These are phyloP conservation scores for Boletus reticulatus DNA, from an alignment of 768 basidiomycete genomes.

Conservation along the genomic window DNA sequence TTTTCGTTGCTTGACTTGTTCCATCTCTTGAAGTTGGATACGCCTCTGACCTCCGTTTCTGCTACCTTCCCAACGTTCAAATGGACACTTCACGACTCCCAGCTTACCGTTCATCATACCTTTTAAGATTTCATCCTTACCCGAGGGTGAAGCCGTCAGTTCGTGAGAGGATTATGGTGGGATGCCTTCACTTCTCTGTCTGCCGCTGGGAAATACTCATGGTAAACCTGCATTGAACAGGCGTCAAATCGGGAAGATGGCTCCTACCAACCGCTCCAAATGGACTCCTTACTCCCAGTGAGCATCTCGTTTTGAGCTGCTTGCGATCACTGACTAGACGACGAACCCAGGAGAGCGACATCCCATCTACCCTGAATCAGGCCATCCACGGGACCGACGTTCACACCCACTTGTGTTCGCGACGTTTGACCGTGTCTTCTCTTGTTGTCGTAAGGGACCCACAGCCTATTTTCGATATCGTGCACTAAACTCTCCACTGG, in stretches of 20 bases:
- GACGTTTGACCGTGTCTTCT: conserved; percentile 17
- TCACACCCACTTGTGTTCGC: conserved; percentile 2
- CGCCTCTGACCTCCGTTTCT: background rate
- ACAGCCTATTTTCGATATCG: background rate
- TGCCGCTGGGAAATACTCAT: conserved; percentile 10
- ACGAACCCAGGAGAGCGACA: conserved; percentile 9
- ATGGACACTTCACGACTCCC: conserved; percentile 22
- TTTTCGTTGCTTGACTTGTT: conserved; percentile 2
- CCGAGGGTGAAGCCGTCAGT: conserved; percentile 21
- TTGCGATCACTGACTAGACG: background rate
- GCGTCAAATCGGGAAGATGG: background rate
- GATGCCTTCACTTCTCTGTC: conserved; percentile 1
- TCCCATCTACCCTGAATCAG: background rate
- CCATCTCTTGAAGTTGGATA: background rate
- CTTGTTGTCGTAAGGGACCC: conserved; percentile 22
- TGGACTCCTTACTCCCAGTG: background rate
- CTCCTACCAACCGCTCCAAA: background rate
- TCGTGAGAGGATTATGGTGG: conserved; percentile 28
- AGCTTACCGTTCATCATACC: conserved; percentile 28
- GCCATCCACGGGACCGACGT: conserved; percentile 3
- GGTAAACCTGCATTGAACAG: conserved; percentile 7
- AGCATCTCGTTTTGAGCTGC: background rate
- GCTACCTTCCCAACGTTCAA: background rate
- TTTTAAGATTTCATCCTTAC: conserved; percentile 30
- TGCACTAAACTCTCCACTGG: conserved; percentile 1